Conservation (phyloP, 1,284 basidiomycete species). For the Naganishia albida region DNA sequence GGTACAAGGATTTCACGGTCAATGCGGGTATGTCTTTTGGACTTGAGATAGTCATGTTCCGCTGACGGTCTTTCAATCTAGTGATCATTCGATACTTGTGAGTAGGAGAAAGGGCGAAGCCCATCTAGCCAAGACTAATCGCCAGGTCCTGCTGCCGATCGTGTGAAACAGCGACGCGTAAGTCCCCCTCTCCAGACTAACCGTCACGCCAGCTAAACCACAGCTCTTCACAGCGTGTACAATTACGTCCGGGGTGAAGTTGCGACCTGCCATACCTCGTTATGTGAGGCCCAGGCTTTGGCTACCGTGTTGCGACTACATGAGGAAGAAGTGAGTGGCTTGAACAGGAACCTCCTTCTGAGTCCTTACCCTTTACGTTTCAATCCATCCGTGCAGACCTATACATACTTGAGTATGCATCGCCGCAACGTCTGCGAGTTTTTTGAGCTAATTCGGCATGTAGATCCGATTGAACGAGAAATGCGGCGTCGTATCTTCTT, state of each 20-base stretch:
- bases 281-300: conserved; percentile 34
- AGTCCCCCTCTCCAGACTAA: not conserved
- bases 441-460: conserved; percentile 46
- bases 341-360: too few relatives aligned
- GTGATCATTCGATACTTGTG: conserved; percentile 39
- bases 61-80: not conserved
- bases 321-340: conserved; percentile 37
- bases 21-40: conserved; percentile 30
- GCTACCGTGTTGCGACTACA: conserved; percentile 37
- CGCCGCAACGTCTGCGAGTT: not conserved
- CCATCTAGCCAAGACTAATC: too few relatives aligned
- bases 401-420: conserved; percentile 32
- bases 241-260: conserved; percentile 29
- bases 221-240: conserved; percentile 23
- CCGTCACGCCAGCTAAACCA: not conserved
- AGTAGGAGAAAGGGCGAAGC: not conserved
- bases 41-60: not conserved
- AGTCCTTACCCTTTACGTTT: not conserved
- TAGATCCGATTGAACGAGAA: conserved; percentile 73
- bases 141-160: too few relatives aligned
- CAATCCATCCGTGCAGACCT: conserved; percentile 19
- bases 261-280: conserved; percentile 27
- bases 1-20: conserved; percentile 31
- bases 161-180: conserved; percentile 20
- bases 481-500: conserved; percentile 77